Percentiles rank a stretch among this genome's conserved stretches.
Evolutionary conservation across 164 flowering plant genomes (phyloP).

Genomic region (Taxillus chinensis): DNA sequence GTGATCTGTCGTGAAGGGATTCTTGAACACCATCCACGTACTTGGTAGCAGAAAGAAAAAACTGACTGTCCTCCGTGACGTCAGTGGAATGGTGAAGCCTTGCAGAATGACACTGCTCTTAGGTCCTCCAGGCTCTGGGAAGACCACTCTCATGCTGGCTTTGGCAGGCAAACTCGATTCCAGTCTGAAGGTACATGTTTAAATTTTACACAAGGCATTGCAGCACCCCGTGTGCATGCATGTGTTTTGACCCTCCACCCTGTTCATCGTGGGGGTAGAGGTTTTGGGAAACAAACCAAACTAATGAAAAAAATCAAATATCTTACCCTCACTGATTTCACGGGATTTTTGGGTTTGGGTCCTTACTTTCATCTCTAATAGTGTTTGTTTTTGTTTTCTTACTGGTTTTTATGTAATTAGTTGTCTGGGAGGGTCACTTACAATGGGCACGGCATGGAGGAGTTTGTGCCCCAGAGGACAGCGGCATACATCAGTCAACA

Average conservation of each 20-base stretch:
- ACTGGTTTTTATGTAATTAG: conserved; percentile 13
- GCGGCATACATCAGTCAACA: conserved; percentile 27
- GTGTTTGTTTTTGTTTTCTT: background rate
- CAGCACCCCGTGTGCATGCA: background rate
- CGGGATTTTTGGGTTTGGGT: background rate
- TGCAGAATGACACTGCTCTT: conserved; percentile 53
- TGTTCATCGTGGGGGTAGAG: background rate
- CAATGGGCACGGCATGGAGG: conserved; percentile 23
- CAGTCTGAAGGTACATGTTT: conserved; percentile 24
- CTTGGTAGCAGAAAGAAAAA: conserved; percentile 19
- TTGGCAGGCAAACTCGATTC: conserved; percentile 45
- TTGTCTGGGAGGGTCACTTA: conserved; percentile 39
- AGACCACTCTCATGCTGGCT: conserved; percentile 47
- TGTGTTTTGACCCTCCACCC: background rate
- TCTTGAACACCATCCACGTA: conserved; percentile 13
- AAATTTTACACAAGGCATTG: background rate
- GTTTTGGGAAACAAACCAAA: too few relatives aligned
- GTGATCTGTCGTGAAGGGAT: background rate
- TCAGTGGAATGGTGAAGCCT: conserved; percentile 46
- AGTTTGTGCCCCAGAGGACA: conserved; percentile 24
- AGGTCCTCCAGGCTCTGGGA: conserved; percentile 68
- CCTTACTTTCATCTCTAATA: background rate
- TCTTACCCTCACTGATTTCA: too few relatives aligned
- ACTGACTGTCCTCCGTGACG: conserved; percentile 19
- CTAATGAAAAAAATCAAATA: too few relatives aligned